Evolutionary conservation across 495 filamentous ascomycete species (phyloP), one percentile per base, ranked within the genome.

Genomic region (Hypoxylon fuscum): DNA sequence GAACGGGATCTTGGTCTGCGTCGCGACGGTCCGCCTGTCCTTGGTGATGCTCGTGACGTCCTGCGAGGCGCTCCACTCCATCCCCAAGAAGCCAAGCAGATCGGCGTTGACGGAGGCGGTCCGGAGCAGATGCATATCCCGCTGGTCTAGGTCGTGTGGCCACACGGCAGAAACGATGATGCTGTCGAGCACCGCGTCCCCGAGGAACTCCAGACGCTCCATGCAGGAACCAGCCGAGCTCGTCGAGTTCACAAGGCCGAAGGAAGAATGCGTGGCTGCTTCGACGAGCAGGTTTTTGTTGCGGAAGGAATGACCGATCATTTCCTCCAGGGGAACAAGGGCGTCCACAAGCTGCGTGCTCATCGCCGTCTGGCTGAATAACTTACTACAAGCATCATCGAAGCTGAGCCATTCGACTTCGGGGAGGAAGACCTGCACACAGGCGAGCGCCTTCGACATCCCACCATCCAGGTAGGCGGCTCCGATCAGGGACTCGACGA

Each of bases 141-240:
- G 72, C 40, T 90, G 85, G 1, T 80, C 66, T 1, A 75, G 68
- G 0, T 68, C 51, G n/a, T 62, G 37, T 3, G 35, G 47, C 64
- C 73, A 79, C 6, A 82, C 38, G 31, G 77, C 73, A 0, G 75
- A 65, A 7, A 89, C 82, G 42, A 98, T 79, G 45, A 97, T 71
- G 70, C 84, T 86, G 69, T 98, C 95, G 0, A 98, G 84, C 9
- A 97, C 76, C 0, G 92, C 83, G 67, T 98, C 95, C 6, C 95
- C 95, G 0, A 97, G 80, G 72, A 92, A 98, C 70, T 98, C 95
- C 11, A 97, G 81, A 0, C 93, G 87, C 62, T 98, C 89, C 70
- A 96, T 91, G 5, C 89, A 93, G 29, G 84, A 77, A 5, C 65
- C 67, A 1, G 75, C 75, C 6, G 72, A 69, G n/a, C 72, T 67